Base-by-base conservation (phyloP, 192 early-diverging fungal species). In the Chytriomyces confervae region DNA sequence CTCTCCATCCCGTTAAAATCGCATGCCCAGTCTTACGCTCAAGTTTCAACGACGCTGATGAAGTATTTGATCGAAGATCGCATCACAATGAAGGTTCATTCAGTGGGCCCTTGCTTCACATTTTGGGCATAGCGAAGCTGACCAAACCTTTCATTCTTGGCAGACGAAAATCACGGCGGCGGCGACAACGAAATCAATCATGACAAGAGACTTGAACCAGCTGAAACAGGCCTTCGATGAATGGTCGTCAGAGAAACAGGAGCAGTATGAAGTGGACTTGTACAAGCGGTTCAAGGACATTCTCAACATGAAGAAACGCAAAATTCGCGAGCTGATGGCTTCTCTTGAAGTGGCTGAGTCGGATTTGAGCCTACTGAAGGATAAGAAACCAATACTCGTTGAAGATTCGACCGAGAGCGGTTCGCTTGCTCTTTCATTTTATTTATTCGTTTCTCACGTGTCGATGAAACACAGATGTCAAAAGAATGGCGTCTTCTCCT, bases 321-420 rank as follows among this genome's bases (percentile, higher is more conserved):
- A 74, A 47, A 74, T 74, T 6, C 53, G 72, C 10, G 61, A 74
- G 60, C 44, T 74, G 7, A 74, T 74, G 72, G 72, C 44, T 13
- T 36, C 53, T 7, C 48, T 74, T 11, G 72, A 74, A 74, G 20
- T 48, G 11, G 66, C 66, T 46, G 69, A 70, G 13, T 13, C 47
- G 50, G 60, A 70, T 53, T 47, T 70, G 47, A 20, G 24, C n/a
- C 3, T 7, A 53, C 27, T 50, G 13, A n/a, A 16, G 5, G 66
- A 68, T 9, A 11, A 27, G 23, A 50, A 70, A n/a, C 49, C 23
- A 20, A 57, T 57, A 36, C 36, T 36, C 36, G 36, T 36, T 0
- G 36, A 36, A 36, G 36, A 36, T 36, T 36, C 36, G 36, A 36
- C 36, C 36, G 36, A 36, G 36, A 36, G 2, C 36, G 36, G 36